A percentile compares a stretch with the other conserved stretches of the same genome.
These are phyloP conservation scores for Ramaria sp. DNA, from an alignment of 768 basidiomycete genomes.

Conservation along the genomic window DNA sequence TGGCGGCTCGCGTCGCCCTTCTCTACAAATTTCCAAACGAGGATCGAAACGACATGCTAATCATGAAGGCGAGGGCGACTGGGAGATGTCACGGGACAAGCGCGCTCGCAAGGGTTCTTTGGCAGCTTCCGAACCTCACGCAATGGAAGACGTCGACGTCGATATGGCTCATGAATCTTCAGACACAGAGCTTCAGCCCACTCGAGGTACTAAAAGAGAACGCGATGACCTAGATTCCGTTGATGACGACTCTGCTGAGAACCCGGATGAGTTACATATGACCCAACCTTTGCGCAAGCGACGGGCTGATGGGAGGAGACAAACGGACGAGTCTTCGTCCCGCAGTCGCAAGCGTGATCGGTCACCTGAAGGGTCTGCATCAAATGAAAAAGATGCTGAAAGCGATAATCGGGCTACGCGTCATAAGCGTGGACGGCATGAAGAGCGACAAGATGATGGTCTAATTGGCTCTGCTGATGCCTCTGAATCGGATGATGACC, in stretches of 20 bases:
- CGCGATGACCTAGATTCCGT: slow-evolving; percentile 40
- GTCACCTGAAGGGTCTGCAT: slow-evolving; percentile 11
- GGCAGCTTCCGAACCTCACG: slow-evolving; percentile 26
- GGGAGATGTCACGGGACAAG: slow-evolving; percentile 36
- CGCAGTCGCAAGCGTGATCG: slow-evolving; percentile 4
- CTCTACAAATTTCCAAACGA: slow-evolving; percentile 20
- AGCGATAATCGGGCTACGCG: slow-evolving; percentile 18
- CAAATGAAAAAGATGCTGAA: slow-evolving; percentile 16
- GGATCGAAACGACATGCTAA: slow-evolving; percentile 41
- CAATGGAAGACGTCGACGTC: slow-evolving; percentile 12
- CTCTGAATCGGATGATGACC: slow-evolving; percentile 25
- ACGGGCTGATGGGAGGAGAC: slow-evolving; percentile 21
- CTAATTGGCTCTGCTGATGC: background rate
- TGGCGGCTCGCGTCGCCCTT: background rate
- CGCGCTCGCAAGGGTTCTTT: slow-evolving; percentile 43
- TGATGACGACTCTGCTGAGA: slow-evolving; percentile 14
- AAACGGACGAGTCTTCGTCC: slow-evolving; percentile 18
- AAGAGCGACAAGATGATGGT: background rate
- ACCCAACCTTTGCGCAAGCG: slow-evolving; percentile 15
- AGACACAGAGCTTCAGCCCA: slow-evolving; percentile 26
- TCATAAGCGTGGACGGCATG: background rate
- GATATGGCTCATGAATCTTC: slow-evolving; percentile 1
- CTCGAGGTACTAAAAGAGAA: slow-evolving; percentile 55
- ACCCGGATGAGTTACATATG: background rate
- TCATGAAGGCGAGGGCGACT: slow-evolving; percentile 32